phyloP scores from a whole-genome alignment of 164 flowering plant genomes.

The Aristolochia fimbriata region DNA sequence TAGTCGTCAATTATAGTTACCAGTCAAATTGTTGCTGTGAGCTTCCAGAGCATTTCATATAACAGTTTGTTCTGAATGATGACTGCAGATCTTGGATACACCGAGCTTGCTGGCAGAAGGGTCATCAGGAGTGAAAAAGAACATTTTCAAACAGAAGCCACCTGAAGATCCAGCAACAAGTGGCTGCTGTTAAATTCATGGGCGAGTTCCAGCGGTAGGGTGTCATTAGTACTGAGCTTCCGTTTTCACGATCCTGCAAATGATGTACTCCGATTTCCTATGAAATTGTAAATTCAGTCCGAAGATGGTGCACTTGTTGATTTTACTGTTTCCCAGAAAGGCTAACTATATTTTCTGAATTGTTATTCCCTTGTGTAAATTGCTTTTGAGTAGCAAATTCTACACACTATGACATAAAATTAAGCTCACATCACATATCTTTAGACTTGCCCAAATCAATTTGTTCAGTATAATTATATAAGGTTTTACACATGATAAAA shows the following conservation, averaged over 20 bases:
- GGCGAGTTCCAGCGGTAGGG: neutral
- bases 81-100: constrained; percentile 72
- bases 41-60: neutral
- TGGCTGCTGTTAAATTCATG: constrained; percentile 42
- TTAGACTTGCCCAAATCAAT: too few species aligned
- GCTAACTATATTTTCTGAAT: neutral
- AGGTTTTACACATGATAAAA: too few species aligned
- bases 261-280: neutral
- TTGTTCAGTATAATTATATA: too few species aligned
- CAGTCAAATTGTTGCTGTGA: too few species aligned
- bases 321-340: neutral
- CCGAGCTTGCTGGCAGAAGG: constrained; percentile 78
- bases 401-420: too few species aligned
- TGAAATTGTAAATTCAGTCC: neutral
- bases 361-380: neutral
- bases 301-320: neutral
- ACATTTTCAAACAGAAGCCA: constrained; percentile 75
- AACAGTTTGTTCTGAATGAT: neutral
- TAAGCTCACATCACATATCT: too few species aligned
- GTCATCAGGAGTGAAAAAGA: constrained; percentile 51
- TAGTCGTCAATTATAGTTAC: too few species aligned
- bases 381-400: too few species aligned
- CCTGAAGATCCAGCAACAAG: constrained; percentile 50
- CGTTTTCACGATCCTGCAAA: neutral
- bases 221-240: neutral